Conservation (phyloP, 345 rosid genomes). For the Hypericum androsaemum region DNA sequence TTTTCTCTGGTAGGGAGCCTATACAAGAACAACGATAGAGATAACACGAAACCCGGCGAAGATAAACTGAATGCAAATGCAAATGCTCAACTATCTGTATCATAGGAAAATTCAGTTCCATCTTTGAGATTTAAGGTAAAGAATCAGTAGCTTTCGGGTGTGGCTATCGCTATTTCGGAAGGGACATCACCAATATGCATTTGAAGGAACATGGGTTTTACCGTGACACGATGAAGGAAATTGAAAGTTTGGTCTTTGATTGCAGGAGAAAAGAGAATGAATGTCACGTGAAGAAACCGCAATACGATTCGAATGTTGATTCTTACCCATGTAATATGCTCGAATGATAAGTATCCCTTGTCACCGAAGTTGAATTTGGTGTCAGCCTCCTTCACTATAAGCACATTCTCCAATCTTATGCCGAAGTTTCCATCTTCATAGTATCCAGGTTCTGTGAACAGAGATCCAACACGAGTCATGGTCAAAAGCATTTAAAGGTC, state of each 20-base stretch:
- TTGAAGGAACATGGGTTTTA: too few relatives aligned
- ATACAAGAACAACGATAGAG: constrained; percentile 3
- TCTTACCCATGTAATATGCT: constrained; percentile 97
- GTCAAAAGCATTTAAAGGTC: too few relatives aligned
- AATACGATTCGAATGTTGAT: background rate
- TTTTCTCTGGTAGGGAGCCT: constrained; percentile 90
- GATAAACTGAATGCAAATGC: background rate
- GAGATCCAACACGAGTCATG: constrained; percentile 8
- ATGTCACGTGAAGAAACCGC: too few relatives aligned
- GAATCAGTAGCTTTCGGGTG: too few relatives aligned
- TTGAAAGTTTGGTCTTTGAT: too few relatives aligned
- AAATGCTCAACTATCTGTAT: background rate
- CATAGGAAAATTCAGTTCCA: too few relatives aligned
- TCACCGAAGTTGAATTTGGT: constrained; percentile 83
- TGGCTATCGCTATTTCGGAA: too few relatives aligned
- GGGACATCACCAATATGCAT: too few relatives aligned
- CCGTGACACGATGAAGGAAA: too few relatives aligned
- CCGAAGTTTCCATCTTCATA: constrained; percentile 94
- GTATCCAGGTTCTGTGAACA: constrained; percentile 70
- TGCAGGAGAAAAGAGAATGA: too few relatives aligned
- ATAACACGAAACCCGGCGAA: background rate
- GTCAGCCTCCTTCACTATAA: constrained; percentile 55
- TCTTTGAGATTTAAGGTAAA: too few relatives aligned
- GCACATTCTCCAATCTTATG: constrained; percentile 90
- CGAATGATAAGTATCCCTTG: constrained; percentile 80